Conservation (phyloP, 2,329 filamentous ascomycete species). For the Ascochyta pisi region DNA sequence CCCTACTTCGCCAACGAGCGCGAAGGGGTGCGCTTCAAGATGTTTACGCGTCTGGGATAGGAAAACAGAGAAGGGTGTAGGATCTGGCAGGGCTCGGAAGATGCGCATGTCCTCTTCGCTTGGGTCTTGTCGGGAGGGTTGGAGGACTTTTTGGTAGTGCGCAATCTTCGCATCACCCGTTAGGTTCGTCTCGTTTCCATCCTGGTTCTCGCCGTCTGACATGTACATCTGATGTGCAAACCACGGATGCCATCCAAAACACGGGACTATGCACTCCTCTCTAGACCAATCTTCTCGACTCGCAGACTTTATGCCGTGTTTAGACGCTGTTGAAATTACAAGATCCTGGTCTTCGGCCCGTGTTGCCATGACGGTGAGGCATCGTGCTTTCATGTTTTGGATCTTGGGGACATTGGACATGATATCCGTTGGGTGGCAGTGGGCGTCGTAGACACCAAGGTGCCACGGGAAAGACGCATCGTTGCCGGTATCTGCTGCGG, state of each 20-base stretch:
- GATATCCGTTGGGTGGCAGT: conserved; percentile 85
- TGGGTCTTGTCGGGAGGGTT: conserved; percentile 49
- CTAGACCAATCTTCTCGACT: conserved; percentile 35
- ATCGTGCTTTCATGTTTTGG: conserved; percentile 68
- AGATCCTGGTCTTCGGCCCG: conserved; percentile 77
- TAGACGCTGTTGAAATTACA: conserved; percentile 66
- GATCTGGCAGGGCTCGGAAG: conserved; percentile 63
- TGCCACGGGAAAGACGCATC: conserved; percentile 67
- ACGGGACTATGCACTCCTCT: conserved; percentile 64
- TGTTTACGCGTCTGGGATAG: conserved; percentile 62
- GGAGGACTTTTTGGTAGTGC: conserved; percentile 73
- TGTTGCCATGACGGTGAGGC: conserved; percentile 79
- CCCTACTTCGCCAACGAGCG: conserved; percentile 79
- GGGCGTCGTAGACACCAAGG: conserved; percentile 75
- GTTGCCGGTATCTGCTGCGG: neutral
- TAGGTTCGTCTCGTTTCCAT: conserved; percentile 28
- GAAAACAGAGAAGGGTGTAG: conserved; percentile 65
- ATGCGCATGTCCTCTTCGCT: conserved; percentile 49
- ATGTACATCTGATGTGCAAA: conserved; percentile 77
- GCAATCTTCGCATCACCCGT: conserved; percentile 54
- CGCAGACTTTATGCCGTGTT: conserved; percentile 56
- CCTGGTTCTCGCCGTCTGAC: conserved; percentile 46
- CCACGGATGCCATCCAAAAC: conserved; percentile 91
- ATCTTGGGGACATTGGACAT: conserved; percentile 68
- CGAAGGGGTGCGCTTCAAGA: conserved; percentile 65